phyloP scores from a whole-genome alignment of 345 rosid genomes.

The Raphanus raphanistrum region DNA sequence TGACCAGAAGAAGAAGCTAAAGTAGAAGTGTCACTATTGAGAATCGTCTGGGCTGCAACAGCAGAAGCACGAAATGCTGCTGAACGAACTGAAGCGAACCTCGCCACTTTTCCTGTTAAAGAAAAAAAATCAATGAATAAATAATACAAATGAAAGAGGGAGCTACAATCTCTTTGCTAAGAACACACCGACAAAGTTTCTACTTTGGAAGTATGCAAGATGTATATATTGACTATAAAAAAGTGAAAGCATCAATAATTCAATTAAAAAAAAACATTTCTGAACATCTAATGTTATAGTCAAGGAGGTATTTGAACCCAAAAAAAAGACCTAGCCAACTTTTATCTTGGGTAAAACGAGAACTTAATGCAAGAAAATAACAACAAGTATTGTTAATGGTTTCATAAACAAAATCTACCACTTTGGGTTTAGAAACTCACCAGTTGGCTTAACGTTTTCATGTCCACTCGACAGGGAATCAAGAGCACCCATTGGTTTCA shows the following conservation, averaged over 20 bases:
- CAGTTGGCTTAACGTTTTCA: constrained; percentile 27
- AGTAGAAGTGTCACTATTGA: constrained; percentile 29
- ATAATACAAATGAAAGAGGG: no score
- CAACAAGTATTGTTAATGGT: neutral
- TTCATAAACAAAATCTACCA: neutral
- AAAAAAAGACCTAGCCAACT: constrained; percentile 20
- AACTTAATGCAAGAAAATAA: constrained; percentile 5
- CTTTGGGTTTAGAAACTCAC: constrained; percentile 38
- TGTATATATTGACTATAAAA: no score
- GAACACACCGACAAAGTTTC: no score
- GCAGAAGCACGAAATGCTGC: constrained; percentile 74
- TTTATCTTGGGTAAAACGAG: neutral
- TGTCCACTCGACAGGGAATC: constrained; percentile 29
- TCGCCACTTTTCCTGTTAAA: constrained; percentile 30
- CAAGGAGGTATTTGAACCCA: constrained; percentile 26
- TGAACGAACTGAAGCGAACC: constrained; percentile 70
- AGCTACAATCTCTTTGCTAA: no score
- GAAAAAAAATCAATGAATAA: neutral
- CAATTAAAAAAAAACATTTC: neutral
- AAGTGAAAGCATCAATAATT: no score
- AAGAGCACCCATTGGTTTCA: constrained; percentile 19
- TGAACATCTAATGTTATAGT: constrained; percentile 18
- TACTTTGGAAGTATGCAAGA: no score
- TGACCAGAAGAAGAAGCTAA: constrained; percentile 44
- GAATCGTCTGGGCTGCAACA: constrained; percentile 27